A percentile compares a stretch with the other conserved stretches of the same genome.
phyloP scores from a whole-genome alignment of 2,329 filamentous ascomycete genomes.

The Talaromyces sp. region DNA sequence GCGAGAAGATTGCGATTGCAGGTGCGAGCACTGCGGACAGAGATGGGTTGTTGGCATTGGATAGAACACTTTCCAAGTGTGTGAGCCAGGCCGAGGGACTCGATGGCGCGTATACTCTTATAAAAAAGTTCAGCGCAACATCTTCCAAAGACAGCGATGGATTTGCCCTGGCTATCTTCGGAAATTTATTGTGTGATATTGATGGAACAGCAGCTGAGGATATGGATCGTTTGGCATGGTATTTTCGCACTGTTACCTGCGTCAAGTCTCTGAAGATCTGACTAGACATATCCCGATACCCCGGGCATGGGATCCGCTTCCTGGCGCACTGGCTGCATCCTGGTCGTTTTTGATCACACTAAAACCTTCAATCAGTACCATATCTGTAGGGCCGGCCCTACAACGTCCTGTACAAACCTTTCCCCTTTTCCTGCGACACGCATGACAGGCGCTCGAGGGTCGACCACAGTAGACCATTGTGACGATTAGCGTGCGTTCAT shows the following conservation, averaged over 20 bases:
- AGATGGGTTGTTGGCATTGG: not conserved
- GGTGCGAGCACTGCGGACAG: constrained; percentile 4
- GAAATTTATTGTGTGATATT: not conserved
- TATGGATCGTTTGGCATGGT: not conserved
- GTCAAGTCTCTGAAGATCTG: not conserved
- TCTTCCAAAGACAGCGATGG: not conserved
- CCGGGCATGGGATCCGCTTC: not conserved
- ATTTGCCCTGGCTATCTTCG: not conserved
- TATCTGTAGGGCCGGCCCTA: no score
- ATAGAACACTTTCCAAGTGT: not conserved
- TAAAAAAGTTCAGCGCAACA: not conserved
- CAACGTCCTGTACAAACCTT: not conserved
- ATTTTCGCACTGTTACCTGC: not conserved
- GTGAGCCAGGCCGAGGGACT: not conserved
- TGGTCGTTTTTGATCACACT: not conserved
- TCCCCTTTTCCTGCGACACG: not conserved
- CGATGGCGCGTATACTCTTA: not conserved
- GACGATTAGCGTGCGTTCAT: not conserved
- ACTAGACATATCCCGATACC: not conserved
- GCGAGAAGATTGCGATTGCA: not conserved
- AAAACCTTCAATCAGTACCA: not conserved
- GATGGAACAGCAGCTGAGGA: not conserved
- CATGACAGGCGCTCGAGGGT: not conserved
- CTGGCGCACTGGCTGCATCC: not conserved
- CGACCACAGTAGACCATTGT: constrained; percentile 1